A percentile compares a stretch with the other conserved stretches of the same genome.
Evolutionary conservation across 192 early-diverging fungal species (phyloP).

Genomic region (Kappamyces sp.): DNA sequence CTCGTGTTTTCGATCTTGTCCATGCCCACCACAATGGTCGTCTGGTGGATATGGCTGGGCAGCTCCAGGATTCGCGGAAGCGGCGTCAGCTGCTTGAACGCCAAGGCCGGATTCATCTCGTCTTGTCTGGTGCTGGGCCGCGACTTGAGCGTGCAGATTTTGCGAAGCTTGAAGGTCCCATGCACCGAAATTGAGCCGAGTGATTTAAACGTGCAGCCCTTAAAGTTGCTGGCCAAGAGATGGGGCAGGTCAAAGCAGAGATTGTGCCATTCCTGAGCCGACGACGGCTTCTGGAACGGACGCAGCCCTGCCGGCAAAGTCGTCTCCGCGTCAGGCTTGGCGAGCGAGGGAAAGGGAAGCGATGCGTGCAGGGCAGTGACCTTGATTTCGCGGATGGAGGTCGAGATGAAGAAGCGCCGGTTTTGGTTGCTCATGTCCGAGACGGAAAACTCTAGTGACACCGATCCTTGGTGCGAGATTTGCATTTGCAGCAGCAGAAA

Average conservation of each 20-base stretch:
- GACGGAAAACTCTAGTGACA: constrained; percentile 29
- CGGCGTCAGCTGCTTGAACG: too few relatives aligned
- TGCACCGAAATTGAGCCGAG: constrained; percentile 25
- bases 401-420: constrained; percentile 40
- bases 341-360: constrained; percentile 22
- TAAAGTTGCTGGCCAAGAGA: constrained; percentile 32
- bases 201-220: constrained; percentile 31
- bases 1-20: too few relatives aligned
- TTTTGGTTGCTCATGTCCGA: constrained; percentile 34
- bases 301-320: background rate
- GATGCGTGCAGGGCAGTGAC: constrained; percentile 37
- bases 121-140: too few relatives aligned
- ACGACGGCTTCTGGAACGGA: background rate
- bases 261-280: constrained; percentile 39
- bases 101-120: too few relatives aligned
- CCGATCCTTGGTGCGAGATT: too few relatives aligned
- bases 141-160: constrained; percentile 31
- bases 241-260: constrained; percentile 33
- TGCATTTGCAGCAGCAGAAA: too few relatives aligned
- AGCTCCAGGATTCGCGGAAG: too few relatives aligned
- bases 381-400: constrained; percentile 25
- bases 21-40: too few relatives aligned
- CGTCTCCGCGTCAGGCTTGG: background rate
- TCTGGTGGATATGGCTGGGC: too few relatives aligned
- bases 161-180: constrained; percentile 33